phyloP scores from a whole-genome alignment of 352 stramenopile species.

The Globisporangium yorkense region DNA sequence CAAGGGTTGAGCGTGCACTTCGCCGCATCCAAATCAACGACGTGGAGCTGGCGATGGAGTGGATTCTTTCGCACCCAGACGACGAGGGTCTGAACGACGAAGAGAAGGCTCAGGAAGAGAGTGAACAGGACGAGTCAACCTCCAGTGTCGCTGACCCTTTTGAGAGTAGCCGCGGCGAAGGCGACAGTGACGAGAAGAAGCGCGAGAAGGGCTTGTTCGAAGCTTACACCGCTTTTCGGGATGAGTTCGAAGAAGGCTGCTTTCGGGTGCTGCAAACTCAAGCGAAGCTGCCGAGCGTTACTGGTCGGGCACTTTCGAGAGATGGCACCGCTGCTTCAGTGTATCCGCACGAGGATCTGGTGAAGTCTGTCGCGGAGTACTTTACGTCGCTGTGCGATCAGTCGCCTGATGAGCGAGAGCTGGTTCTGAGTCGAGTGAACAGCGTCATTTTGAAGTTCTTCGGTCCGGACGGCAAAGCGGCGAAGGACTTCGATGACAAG shows the following conservation, averaged over 20 bases:
- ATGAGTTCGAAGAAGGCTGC: constrained; percentile 57
- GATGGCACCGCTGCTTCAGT: background rate
- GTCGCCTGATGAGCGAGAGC: constrained; percentile 48
- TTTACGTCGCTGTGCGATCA: constrained; percentile 50
- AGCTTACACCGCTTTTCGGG: constrained; percentile 44
- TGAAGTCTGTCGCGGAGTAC: constrained; percentile 61
- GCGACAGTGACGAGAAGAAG: constrained; percentile 24
- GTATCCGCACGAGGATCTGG: constrained; percentile 43
- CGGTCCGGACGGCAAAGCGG: constrained; percentile 14
- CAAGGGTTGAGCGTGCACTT: constrained; percentile 88
- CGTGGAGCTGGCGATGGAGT: constrained; percentile 96
- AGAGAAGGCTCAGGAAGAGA: constrained; percentile 19
- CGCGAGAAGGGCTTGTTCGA: constrained; percentile 42
- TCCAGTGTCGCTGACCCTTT: background rate
- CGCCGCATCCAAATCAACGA: constrained; percentile 87
- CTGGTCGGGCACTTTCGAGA: background rate
- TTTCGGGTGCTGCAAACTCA: constrained; percentile 60
- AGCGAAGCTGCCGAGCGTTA: constrained; percentile 4
- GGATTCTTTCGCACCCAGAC: constrained; percentile 90
- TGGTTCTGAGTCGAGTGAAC: constrained; percentile 50
- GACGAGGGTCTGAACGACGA: constrained; percentile 39
- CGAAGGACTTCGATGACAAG: constrained; percentile 10
- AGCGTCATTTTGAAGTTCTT: constrained; percentile 39
- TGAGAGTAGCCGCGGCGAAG: background rate
- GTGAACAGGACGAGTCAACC: constrained; percentile 11